These are phyloP conservation scores for Dactylella cylindrospora DNA, from an alignment of 2,329 filamentous ascomycete species.

Conservation along the genomic window DNA sequence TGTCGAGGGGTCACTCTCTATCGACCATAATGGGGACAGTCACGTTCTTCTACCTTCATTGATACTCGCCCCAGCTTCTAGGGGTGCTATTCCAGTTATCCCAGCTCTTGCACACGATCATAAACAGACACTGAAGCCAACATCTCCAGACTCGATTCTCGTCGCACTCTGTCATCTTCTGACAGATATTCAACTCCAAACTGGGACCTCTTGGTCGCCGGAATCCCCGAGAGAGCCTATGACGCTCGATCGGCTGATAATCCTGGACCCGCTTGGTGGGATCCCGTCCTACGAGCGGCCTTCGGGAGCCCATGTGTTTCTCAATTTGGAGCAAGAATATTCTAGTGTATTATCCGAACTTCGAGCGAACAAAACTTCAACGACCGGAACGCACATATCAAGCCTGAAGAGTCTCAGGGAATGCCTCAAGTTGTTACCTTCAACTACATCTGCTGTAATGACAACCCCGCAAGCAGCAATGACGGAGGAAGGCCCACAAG, in stretches of 20 bases:
- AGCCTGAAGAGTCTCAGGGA: conserved; percentile 74
- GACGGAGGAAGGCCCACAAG: conserved; percentile 34
- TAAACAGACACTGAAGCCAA: conserved; percentile 53
- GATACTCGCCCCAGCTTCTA: conserved; percentile 66
- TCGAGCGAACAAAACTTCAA: conserved; percentile 51
- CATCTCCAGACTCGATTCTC: conserved; percentile 66
- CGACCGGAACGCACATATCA: conserved; percentile 58
- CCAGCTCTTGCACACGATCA: conserved; percentile 64
- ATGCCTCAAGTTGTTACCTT: conserved; percentile 73
- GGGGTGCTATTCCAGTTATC: conserved; percentile 71
- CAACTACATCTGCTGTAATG: conserved; percentile 82
- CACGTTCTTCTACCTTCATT: conserved; percentile 53
- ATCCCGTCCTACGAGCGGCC: conserved; percentile 68
- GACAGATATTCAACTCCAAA: conserved; percentile 59
- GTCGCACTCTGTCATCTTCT: conserved; percentile 75
- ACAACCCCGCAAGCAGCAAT: conserved; percentile 84
- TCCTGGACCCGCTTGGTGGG: conserved; percentile 83
- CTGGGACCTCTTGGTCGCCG: conserved; percentile 50
- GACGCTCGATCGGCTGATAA: conserved; percentile 77
- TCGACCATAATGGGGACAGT: conserved; percentile 52
- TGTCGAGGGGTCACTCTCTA: conserved; percentile 46
- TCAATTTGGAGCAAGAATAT: conserved; percentile 93
- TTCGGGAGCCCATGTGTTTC: conserved; percentile 73
- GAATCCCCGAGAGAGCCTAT: conserved; percentile 53
- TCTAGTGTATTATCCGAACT: conserved; percentile 67